Evolutionary conservation across 2,329 filamentous ascomycete genomes (phyloP), one percentile per base, ranked within the genome.

Genomic region (Trichoderma afroharzianum): DNA sequence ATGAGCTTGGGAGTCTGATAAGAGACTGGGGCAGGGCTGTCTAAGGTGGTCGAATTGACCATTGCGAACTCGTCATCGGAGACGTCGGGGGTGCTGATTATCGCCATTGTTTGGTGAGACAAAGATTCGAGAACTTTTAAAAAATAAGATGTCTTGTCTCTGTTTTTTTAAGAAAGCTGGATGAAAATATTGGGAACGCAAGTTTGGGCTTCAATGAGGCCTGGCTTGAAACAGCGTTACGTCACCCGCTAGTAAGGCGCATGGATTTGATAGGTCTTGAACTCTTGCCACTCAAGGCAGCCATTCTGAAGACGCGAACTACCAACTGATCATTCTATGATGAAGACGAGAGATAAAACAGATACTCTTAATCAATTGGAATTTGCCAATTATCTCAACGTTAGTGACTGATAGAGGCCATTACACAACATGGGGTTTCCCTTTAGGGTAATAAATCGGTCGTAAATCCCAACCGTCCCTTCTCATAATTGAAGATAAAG

Each of bases 31-130:
- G 63, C 21, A n/a, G 63, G 63, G 33, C 50, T 36, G n/a, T 67
- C 63, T 14, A 11, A 43, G 24, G 63, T 32, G 24, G 53, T 33
- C 63, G 63, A 58, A 15, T 67, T 58, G 53, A 67, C 12, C 50
- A 67, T 67, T 53, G 63, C 63, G 32, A 67, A 67, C 14, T 67
- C 63, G 30, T 67, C 63, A n/a, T 67, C 63, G 3, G 63, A 67
- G 50, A 58, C 63, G 32, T 67, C 63, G 1, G 63, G 63, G 0
- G 63, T 58, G 55, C 55, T 33, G 24, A 58, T 14, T 43, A 32
- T 58, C 32, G 63, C 63, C 63, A 67, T 67, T 30, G 14, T 43
- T 18, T 50, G 3, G 21, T 11, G 28, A 9, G 5, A 24, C 9
- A 14, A 55, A 53, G 7, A 9, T 9, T 11, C 1, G 12, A 4